Base-by-base conservation (phyloP, 495 filamentous ascomycete genomes). In the Durotheca rogersii region DNA sequence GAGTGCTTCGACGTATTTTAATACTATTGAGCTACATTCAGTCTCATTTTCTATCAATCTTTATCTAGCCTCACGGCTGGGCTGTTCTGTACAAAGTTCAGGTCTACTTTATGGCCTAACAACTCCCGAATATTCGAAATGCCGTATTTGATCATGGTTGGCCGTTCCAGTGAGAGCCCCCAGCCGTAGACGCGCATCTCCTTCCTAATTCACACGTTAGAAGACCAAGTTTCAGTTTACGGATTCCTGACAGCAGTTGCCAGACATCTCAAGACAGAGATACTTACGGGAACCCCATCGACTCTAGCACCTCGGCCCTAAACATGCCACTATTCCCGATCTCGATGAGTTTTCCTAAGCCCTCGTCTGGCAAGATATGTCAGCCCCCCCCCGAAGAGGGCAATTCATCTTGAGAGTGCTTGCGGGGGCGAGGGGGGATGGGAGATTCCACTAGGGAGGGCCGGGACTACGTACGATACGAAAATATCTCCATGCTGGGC, bases 251-350 rank as follows among this genome's bases (percentile, higher is more conserved):
- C n/a, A n/a, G n/a, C n/a, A n/a, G n/a, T n/a, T n/a, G n/a, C n/a
- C n/a, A n/a, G n/a, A n/a, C n/a, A n/a, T n/a, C n/a, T n/a, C n/a
- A 3, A 36, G 18, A 9, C 7, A 35, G 34, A 15, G 14, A 16
- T 21, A 59, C 56, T 2, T 50, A 53, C 32, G 60, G 60, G 16
- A 63, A 50, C 2, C 70, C 60, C 60, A 72, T 72, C 2, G 86
- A 77, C 70, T 90, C 83, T 61, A 98, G 67, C 90, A 96, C 95
- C 72, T 96, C 93, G 16, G 93, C 90, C 47, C 93, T 76, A 82
- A 98, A 98, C 89, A 96, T 96, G 49, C 93, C 92, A 59, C 85
- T 90, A 70, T 98, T 98, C 23, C 93, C 93, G 68, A 98, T 98
- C 72, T 98, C 90, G 14, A 96, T 87, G 77, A 89, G 87, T 73